Base-by-base conservation (phyloP, 768 basidiomycete species). In the Boletus eberwhitei region DNA sequence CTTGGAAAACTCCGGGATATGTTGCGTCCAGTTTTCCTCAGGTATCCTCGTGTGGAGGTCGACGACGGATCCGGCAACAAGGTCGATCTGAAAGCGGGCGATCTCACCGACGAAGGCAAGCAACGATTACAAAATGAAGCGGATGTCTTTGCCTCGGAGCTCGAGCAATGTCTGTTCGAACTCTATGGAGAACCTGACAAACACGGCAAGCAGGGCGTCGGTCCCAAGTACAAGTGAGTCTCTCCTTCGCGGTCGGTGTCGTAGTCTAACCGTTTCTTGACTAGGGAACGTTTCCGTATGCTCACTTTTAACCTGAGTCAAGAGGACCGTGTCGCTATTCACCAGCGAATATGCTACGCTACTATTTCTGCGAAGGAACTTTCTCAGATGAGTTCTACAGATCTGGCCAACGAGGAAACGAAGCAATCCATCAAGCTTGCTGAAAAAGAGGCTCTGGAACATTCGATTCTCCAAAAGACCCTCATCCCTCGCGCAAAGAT, bases 231-330 rank as follows among this genome's bases (percentile, higher is more conserved):
- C 75, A 93, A 93, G 91, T 91, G 65, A 47, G 82, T 70, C 24
- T 52, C 72, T 32, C 31, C 44, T 39, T 31, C 53, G 50, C 8
- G 22, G 46, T 35, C 40, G 31, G 43, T 37, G 32, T 40, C 26
- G 48, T 36, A 36, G 2, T 49, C 22, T 55, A 53, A 64, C 21
- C 52, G 21, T 55, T 42, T 16, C 34, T 62, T 43, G 37, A 54
- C 31, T 56, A 93, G 91, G 77, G 88, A 92, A 73, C 90, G 91
- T 64, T 95, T 93, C 75, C 85, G 93, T 55, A 94, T 87, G 80
- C 79, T 94, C 48, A 84, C 83, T 54, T 96, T 92, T 74, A 96
- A 96, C 73, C 74, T 96, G 65, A 88, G 80, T 75, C 85, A 93
- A 73, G 74, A 77, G 64, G 92, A 94, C 64, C 88, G 91, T 64